Base-by-base conservation (phyloP, 169 alveolate genomes). In the Plasmodium ovale region DNA sequence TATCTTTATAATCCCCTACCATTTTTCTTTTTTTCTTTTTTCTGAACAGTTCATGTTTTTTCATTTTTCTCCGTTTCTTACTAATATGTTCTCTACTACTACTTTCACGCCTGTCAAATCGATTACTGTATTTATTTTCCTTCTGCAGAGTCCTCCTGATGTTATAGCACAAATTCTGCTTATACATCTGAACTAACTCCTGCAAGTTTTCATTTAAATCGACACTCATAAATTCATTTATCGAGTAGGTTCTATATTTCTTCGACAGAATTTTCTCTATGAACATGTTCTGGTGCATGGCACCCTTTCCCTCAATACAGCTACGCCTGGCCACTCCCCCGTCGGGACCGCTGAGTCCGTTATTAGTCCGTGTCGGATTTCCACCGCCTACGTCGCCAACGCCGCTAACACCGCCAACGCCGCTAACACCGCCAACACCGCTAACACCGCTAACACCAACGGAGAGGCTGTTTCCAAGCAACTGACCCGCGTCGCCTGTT, bases 221-320 rank as follows among this genome's bases (percentile, higher is more conserved):
- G 3, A 82, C 84, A 82, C 67, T 68, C n/a, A 68, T 33, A 67
- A 82, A 82, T 82, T 82, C 90, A 33, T 82, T 64, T 35, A 82
- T 67, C 33, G 90, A 67, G 19, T 35, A 68, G 0, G 90, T 67
- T 39, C 84, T 49, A 58, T 67, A 82, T 42, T 71, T 54, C 23
- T 68, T 82, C 3, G 90, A 67, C 23, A 82, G 27, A n/a, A 82
- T 82, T 19, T 82, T 49, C 54, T 82, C 90, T 1, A 82, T 67
- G 19, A 82, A 51, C 5, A 33, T n/a, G 29, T 65, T 82, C 12
- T 82, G 90, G 29, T 67, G 27, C 19, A 19, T n/a, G 47, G 33
- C 70, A 39, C 51, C 51, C 67, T 51, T 68, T 21, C 23, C 12
- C 31, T 67, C 84, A 1, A 3, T 67, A 6, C 44, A 49, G 21